Evolutionary conservation across 2,329 filamentous ascomycete genomes (phyloP), one percentile per base, ranked within the genome.

Genomic region (Penicillium sp.): DNA sequence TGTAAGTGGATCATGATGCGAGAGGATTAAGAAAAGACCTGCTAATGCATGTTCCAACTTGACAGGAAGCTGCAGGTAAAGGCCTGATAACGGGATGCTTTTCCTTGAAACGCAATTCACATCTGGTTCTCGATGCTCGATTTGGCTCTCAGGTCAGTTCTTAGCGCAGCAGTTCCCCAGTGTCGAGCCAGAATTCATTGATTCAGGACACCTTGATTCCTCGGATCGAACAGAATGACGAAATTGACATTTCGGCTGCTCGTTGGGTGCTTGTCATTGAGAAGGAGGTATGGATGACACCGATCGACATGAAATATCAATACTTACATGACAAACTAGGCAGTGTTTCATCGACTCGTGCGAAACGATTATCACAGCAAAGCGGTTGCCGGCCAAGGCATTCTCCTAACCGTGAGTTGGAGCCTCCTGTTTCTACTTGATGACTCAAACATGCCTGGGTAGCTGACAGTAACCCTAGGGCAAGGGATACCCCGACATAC

Each of bases 401-500:
- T 84, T 10, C 58, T 82, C 8, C 56, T 84, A 38, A 84, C 81
- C 3, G 78, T 80, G 64, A 56, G 70, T 26, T 3, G 8, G 10
- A 29, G 18, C 32, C 13, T 27, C 20, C 6, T 22, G 2, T 5
- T 20, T 5, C n/a, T n/a, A 1, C 3, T 18, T 7, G 6, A 5
- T 3, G 14, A 1, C 13, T 16, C 28, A 11, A 13, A 0, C 3
- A 20, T 3, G 18, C 18, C 18, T 20, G 9, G 20, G 20, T 32
- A 3, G 51, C 35, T 39, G 37, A 47, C 26, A 24, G 11, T 11
- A 14, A 36, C 6, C 29, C 2, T 41, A 81, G 77, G 81, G 76
- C 0, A 84, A 84, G 71, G 81, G 81, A 3, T 84, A 84, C 55
- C 81, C 81, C 1, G 81, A 85, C 56, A 62, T 84, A 22, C 69